These are phyloP conservation scores for Fusarium caatingaense DNA, from an alignment of 2,329 filamentous ascomycete genomes.

Conservation along the genomic window DNA sequence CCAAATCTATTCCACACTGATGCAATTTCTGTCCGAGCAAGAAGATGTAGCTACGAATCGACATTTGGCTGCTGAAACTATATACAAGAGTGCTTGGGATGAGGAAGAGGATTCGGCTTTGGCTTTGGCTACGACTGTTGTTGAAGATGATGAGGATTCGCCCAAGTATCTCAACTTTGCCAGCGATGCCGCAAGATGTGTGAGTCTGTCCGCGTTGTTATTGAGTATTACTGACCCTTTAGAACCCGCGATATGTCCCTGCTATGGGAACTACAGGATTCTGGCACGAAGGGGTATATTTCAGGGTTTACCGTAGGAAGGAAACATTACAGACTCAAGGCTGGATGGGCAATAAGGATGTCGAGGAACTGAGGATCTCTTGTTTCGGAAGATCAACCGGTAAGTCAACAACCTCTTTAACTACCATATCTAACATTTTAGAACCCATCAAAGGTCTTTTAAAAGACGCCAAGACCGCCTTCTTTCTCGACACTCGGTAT, in stretches of 20 bases:
- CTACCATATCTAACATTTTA: constrained; percentile 7
- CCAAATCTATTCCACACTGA: constrained; percentile 68
- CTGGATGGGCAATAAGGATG: constrained; percentile 59
- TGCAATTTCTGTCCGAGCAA: constrained; percentile 68
- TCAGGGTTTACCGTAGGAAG: constrained; percentile 59
- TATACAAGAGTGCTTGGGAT: constrained; percentile 66
- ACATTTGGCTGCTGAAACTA: constrained; percentile 66
- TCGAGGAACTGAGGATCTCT: constrained; percentile 64
- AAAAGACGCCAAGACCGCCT: constrained; percentile 63
- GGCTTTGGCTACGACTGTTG: constrained; percentile 51
- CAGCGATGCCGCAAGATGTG: constrained; percentile 64
- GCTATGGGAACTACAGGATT: constrained; percentile 65
- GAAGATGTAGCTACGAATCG: constrained; percentile 63
- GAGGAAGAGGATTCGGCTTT: constrained; percentile 60
- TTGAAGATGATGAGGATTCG: constrained; percentile 54
- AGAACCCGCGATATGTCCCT: constrained; percentile 65
- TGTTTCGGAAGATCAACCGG: constrained; percentile 63
- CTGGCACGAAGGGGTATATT: constrained; percentile 65
- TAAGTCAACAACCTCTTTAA: constrained; percentile 12
- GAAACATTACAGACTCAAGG: constrained; percentile 53
- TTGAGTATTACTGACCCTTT: fast-evolving
- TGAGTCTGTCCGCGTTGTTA: constrained; percentile 43
- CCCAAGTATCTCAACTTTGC: constrained; percentile 67
- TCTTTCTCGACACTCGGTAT: constrained; percentile 64
- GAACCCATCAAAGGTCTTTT: constrained; percentile 68